phyloP scores from a whole-genome alignment of 78 protist genomes.

The Ministeria vibrans region DNA sequence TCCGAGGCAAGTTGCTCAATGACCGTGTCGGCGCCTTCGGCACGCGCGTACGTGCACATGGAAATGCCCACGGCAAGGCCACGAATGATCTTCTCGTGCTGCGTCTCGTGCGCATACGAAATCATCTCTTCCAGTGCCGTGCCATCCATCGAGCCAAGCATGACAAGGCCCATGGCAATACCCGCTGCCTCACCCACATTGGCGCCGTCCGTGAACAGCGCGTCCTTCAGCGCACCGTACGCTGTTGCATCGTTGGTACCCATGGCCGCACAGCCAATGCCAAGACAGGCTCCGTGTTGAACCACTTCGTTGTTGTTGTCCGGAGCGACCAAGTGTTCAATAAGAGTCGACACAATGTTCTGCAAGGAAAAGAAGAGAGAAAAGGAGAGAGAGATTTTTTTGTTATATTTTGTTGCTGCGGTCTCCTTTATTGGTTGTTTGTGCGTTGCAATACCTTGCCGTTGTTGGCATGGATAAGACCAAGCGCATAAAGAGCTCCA shows the following conservation, averaged over 20 bases:
- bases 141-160: slow-evolving; percentile 80
- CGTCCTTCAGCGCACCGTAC: slow-evolving; percentile 62
- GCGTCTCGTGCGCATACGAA: slow-evolving; percentile 88
- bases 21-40: slow-evolving; percentile 70
- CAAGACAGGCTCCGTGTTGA: slow-evolving; percentile 96
- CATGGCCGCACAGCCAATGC: slow-evolving; percentile 92
- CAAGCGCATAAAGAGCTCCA: slow-evolving; percentile 95
- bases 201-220: slow-evolving; percentile 73
- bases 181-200: slow-evolving; percentile 97
- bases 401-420: neutral
- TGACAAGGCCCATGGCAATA: slow-evolving; percentile 89
- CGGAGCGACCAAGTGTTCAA: neutral
- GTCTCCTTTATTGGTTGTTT: no score
- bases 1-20: slow-evolving; percentile 71
- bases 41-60: slow-evolving; percentile 77
- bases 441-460: slow-evolving; percentile 59
- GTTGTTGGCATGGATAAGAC: slow-evolving; percentile 91
- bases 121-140: slow-evolving; percentile 79
- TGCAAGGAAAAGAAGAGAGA: no score
- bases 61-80: slow-evolving; percentile 82
- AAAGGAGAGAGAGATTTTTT: neutral
- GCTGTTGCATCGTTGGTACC: slow-evolving; percentile 58
- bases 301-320: slow-evolving; percentile 58
- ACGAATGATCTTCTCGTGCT: slow-evolving; percentile 96
- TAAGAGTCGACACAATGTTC: no score